Evolutionary conservation across 352 stramenopile genomes (phyloP).

Genomic region (Hyaloperonospora brassicae): DNA sequence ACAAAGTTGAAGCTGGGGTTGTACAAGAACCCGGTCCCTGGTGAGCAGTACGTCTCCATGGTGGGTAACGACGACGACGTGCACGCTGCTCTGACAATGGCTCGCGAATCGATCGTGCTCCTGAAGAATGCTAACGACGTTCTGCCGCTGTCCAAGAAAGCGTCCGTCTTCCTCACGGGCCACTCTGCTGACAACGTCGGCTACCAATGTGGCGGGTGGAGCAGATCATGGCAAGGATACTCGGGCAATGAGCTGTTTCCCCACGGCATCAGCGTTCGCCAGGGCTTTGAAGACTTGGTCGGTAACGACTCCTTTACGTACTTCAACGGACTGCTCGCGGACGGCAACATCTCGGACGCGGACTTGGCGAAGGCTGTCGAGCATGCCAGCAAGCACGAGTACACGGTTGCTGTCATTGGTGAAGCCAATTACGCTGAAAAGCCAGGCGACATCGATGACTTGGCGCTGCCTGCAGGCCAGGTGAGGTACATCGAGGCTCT

Average conservation of each 20-base stretch:
- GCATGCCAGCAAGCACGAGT: slow-evolving; percentile 37
- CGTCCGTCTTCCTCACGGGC: slow-evolving; percentile 59
- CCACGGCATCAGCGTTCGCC: slow-evolving; percentile 54
- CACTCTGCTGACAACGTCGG: slow-evolving; percentile 62
- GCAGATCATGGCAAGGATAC: slow-evolving; percentile 81
- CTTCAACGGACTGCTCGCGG: slow-evolving; percentile 46
- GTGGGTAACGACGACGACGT: slow-evolving; percentile 51
- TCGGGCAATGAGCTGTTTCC: slow-evolving; percentile 54
- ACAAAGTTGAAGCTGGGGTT: slow-evolving; percentile 69
- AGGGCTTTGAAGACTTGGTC: slow-evolving; percentile 40
- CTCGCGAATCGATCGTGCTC: slow-evolving; percentile 77
- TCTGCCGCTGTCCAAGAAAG: slow-evolving; percentile 36
- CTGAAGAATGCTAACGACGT: slow-evolving; percentile 67
- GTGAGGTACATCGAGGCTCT: slow-evolving; percentile 67
- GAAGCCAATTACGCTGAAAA: slow-evolving; percentile 81
- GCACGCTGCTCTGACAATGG: slow-evolving; percentile 49
- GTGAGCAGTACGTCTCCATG: slow-evolving; percentile 28
- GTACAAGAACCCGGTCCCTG: slow-evolving; percentile 57
- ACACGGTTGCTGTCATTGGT: slow-evolving; percentile 74
- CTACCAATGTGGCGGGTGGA: slow-evolving; percentile 73
- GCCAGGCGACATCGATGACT: slow-evolving; percentile 74
- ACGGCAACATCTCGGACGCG: slow-evolving; percentile 43
- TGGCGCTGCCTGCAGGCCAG: slow-evolving; percentile 54
- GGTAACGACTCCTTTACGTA: slow-evolving; percentile 24
- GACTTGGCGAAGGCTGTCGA: slow-evolving; percentile 57